Base-by-base conservation (phyloP, 1,284 basidiomycete species). In the Irpex sp. region DNA sequence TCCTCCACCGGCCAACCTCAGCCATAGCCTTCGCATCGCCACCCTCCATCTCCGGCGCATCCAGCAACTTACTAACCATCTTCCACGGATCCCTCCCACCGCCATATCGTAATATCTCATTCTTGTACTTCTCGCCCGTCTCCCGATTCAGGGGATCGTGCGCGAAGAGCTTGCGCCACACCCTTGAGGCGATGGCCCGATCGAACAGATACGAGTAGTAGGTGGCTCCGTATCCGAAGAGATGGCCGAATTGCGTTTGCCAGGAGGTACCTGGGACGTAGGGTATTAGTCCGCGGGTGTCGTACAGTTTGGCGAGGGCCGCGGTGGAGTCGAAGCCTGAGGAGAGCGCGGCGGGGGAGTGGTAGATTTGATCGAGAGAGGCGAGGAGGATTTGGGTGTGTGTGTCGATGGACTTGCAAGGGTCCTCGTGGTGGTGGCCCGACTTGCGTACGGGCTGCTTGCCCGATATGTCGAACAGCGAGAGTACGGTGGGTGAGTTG, bases 151-250 rank as follows among this genome's bases (percentile, higher is more conserved):
- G 74, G 0, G 92, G 91, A 54, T 89, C 79, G 1, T 67, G 65
- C 1, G 79, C 78, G 71, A 99, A 98, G 0, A 97, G 79, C 17
- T 87, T 82, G 9, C 80, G 76, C 92, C 94, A 99, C 0, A 98
- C 88, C 47, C 92, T 85, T 9, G 92, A 92, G 0, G 97, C 97
- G 65, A 99, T 97, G 2, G 95, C 95, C 3, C 96, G 86, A 71
- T 98, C 97, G 68, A 99, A 95, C 5, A 98, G 82, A 75, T 99
- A 99, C 13, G 94, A 96, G 73, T 99, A 99, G 77, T 99, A 99
- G 1, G 94, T 97, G 7, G 96, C 94, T 5, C 97, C 96, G 71
- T 99, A 99, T 1, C 96, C 96, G 71, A 94, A 97, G 5, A 99
- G 78, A 74, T 99, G 97, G 0, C 94, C 93, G 70, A 99, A 99